These are phyloP conservation scores for Cyberlindnera galapagoensis DNA, from an alignment of 805 yeast species.

Conservation along the genomic window DNA sequence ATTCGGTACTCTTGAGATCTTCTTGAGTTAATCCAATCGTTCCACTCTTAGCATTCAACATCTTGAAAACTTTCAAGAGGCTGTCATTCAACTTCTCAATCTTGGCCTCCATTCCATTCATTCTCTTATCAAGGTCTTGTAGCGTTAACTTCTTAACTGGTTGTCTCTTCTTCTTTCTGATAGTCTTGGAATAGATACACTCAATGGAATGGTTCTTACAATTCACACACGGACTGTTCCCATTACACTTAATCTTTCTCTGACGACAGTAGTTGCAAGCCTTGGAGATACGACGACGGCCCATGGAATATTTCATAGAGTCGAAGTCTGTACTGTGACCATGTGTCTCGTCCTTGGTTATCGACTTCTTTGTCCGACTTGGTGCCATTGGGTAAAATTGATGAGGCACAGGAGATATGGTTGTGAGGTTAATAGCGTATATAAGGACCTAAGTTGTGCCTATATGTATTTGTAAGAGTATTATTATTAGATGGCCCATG, in stretches of 20 bases:
- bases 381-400: too few relatives aligned
- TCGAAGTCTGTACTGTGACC: too few relatives aligned
- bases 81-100: slow-evolving; percentile 11
- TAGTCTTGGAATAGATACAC: slow-evolving; percentile 52
- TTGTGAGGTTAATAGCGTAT: too few relatives aligned
- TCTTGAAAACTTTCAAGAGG: slow-evolving; percentile 8
- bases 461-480: too few relatives aligned
- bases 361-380: too few relatives aligned
- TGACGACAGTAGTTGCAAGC: slow-evolving; percentile 38
- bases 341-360: background rate
- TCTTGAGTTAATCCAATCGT: too few relatives aligned
- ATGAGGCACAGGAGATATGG: too few relatives aligned
- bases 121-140: slow-evolving; percentile 20
- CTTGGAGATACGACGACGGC: slow-evolving; percentile 29
- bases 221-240: slow-evolving; percentile 53
- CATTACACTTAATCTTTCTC: slow-evolving; percentile 35
- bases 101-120: slow-evolving; percentile 16
- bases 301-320: slow-evolving; percentile 1
- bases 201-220: slow-evolving; percentile 80
- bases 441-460: too few relatives aligned
- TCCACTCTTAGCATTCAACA: slow-evolving; percentile 8
- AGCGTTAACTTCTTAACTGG: slow-evolving; percentile 17
- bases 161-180: slow-evolving; percentile 16
- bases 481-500: too few relatives aligned
- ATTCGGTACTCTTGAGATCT: slow-evolving; percentile 3